phyloP scores from a whole-genome alignment of 305 asterid species.

The Petunia hybrid region DNA sequence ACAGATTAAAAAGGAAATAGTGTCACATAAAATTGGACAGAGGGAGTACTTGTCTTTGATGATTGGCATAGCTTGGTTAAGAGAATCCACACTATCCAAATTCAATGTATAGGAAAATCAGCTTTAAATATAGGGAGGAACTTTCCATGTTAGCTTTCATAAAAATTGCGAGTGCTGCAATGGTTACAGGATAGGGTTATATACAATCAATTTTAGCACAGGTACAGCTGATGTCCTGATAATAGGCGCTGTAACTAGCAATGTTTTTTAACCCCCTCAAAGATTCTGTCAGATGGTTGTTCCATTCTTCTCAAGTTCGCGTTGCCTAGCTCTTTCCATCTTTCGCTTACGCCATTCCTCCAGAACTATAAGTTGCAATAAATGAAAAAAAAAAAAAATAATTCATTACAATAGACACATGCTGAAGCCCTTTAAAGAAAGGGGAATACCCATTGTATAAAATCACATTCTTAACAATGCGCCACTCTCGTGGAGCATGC shows the following conservation, averaged over 20 bases:
- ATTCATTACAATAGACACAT: neutral
- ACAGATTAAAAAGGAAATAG: too few species aligned
- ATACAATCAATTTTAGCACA: neutral
- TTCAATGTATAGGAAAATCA: neutral
- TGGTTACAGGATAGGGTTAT: neutral
- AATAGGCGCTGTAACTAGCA: neutral
- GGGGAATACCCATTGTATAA: too few species aligned
- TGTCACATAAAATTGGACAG: too few species aligned
- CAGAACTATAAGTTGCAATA: constrained; percentile 53
- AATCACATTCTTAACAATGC: too few species aligned
- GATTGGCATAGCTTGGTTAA: too few species aligned
- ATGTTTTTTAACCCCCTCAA: neutral
- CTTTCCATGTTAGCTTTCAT: neutral
- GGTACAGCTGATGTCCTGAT: neutral
- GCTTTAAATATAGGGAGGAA: neutral
- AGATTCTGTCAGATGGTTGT: constrained; percentile 34
- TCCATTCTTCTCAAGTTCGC: constrained; percentile 65
- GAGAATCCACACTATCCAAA: neutral
- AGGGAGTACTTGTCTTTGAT: too few species aligned
- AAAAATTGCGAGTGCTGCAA: neutral
- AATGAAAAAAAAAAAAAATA: neutral
- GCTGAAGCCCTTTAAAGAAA: too few species aligned
- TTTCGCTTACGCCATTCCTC: constrained; percentile 96
- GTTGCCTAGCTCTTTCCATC: constrained; percentile 88
- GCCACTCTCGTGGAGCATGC: too few species aligned